Conservation (phyloP, 2,329 filamentous ascomycete species). For the Cladosporium sp. region DNA sequence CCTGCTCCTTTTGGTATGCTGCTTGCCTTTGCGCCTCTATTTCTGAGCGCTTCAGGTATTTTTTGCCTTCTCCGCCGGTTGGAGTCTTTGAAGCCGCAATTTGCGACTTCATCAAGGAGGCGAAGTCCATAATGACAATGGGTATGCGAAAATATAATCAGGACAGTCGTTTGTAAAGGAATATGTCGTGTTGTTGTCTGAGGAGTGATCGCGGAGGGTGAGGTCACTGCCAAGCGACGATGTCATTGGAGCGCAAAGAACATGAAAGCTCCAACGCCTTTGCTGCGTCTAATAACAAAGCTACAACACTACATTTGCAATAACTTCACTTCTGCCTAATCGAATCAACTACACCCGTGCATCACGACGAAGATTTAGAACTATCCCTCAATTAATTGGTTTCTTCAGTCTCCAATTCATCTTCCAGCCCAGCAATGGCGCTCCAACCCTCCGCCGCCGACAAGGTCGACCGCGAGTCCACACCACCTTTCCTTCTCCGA, state of each 20-base stretch:
- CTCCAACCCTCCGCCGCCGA: slow-evolving; percentile 31
- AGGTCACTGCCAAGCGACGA: slow-evolving; percentile 12
- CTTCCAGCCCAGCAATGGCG: slow-evolving; percentile 22
- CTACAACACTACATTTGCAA: neutral
- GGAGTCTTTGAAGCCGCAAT: slow-evolving; percentile 59
- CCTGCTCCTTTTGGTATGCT: slow-evolving; percentile 78
- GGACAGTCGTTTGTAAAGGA: neutral
- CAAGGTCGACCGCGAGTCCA: slow-evolving; percentile 63
- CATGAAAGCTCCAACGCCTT: slow-evolving; percentile 6
- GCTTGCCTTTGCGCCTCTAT: slow-evolving; percentile 76
- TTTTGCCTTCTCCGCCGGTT: slow-evolving; percentile 46
- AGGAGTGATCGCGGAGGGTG: slow-evolving; percentile 5
- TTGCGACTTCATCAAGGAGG: slow-evolving; percentile 85
- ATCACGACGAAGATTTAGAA: too few relatives aligned
- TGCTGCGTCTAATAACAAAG: neutral
- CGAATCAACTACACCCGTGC: neutral
- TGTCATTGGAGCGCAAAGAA: slow-evolving; percentile 13
- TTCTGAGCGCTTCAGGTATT: slow-evolving; percentile 82
- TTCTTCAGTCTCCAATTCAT: too few relatives aligned
- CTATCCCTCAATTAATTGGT: too few relatives aligned
- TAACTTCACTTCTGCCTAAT: neutral
- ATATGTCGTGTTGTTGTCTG: neutral
- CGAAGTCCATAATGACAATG: slow-evolving; percentile 76
- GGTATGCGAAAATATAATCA: neutral
- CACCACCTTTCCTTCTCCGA: slow-evolving; percentile 77